phyloP scores from a whole-genome alignment of 2,329 filamentous ascomycete genomes.

The Sclerotinia trifoliorum region DNA sequence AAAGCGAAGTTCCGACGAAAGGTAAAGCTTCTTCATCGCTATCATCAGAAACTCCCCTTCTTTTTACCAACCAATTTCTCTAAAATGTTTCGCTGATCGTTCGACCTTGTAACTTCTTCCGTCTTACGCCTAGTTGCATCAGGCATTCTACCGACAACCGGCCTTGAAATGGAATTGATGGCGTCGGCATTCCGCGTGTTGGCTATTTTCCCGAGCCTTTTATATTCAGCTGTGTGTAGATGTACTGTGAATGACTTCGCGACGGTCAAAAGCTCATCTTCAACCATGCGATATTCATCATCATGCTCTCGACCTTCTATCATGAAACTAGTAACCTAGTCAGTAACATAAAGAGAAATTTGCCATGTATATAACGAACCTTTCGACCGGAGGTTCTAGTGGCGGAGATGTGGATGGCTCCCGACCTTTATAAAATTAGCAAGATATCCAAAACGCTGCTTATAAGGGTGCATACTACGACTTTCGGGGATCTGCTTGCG shows the following conservation, averaged over 20 bases:
- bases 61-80: constrained; percentile 31
- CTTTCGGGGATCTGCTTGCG: not conserved
- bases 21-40: constrained; percentile 37
- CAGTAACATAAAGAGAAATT: not conserved
- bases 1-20: constrained; percentile 44
- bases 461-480: not conserved
- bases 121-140: constrained; percentile 36
- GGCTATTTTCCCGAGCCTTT: constrained; percentile 60
- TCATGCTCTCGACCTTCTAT: constrained; percentile 62
- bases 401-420: constrained; percentile 54
- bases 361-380: constrained; percentile 37
- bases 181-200: constrained; percentile 53
- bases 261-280: constrained; percentile 71
- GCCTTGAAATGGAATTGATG: constrained; percentile 43
- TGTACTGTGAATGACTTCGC: constrained; percentile 71
- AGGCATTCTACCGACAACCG: constrained; percentile 40
- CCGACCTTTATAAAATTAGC: constrained; percentile 28
- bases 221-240: constrained; percentile 75
- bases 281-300: constrained; percentile 77
- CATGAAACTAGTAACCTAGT: constrained; percentile 49
- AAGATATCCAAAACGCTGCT: not conserved
- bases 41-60: constrained; percentile 34
- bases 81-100: constrained; percentile 42
- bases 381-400: constrained; percentile 49
- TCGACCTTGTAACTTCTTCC: constrained; percentile 41